These are phyloP conservation scores for Schwanniomyces etchellsii DNA, from an alignment of 1,139 yeast species.

Conservation along the genomic window DNA sequence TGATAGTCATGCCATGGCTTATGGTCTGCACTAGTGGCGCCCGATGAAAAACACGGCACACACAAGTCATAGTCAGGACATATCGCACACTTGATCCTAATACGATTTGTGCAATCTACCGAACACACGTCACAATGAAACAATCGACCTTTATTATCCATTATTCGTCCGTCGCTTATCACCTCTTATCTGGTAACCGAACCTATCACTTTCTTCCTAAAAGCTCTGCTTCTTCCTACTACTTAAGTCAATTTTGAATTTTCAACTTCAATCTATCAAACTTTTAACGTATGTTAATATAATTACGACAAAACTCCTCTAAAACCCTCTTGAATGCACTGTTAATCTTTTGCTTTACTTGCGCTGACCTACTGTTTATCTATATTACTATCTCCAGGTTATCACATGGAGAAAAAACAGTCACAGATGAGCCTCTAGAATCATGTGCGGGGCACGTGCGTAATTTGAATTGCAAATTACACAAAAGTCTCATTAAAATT, in stretches of 20 bases:
- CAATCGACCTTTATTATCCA: conserved; percentile 37
- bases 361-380: no score
- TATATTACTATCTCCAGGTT: no score
- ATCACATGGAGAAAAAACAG: no score
- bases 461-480: no score
- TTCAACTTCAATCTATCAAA: neutral
- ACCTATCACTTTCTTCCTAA: neutral
- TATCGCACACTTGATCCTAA: conserved; percentile 84
- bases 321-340: no score
- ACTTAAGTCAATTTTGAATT: no score
- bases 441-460: no score
- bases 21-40: conserved; percentile 75
- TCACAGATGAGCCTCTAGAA: no score
- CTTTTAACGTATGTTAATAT: no score
- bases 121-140: conserved; percentile 96
- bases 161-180: conserved; percentile 5
- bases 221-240: neutral
- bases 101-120: conserved; percentile 88
- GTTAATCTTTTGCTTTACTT: no score
- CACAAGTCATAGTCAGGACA: conserved; percentile 93
- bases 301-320: no score
- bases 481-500: no score
- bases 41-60: conserved; percentile 92
- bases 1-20: conserved; percentile 92
- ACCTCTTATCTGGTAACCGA: neutral